These are phyloP conservation scores for Pogostemon cablin DNA, from an alignment of 257 asterid species.

Conservation along the genomic window DNA sequence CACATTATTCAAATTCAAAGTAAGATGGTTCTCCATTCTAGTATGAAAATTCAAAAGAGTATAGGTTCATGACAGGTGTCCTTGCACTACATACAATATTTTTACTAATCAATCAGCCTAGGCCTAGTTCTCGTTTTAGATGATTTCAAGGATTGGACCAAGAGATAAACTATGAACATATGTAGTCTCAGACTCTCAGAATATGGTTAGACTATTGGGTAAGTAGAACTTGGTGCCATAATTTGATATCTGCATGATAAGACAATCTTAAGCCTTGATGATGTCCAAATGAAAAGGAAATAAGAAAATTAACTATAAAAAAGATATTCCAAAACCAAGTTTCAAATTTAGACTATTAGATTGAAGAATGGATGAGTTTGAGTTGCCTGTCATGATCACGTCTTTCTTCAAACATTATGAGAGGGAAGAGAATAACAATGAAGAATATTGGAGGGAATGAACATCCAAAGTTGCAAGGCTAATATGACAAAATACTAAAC, in stretches of 20 bases:
- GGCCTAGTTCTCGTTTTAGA: no score
- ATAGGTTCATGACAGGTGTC: not conserved
- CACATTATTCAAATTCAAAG: not conserved
- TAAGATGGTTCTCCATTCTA: not conserved
- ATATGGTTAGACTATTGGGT: no score
- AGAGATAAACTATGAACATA: not conserved
- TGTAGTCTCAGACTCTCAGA: not conserved
- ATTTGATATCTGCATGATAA: not conserved
- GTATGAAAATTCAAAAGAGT: not conserved
- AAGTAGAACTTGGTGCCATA: not conserved
- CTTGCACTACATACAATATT: not conserved
- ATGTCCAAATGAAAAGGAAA: not conserved
- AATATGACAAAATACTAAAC: not conserved
- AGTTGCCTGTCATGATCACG: not conserved
- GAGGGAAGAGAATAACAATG: not conserved
- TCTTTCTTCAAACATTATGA: slow-evolving; percentile 14
- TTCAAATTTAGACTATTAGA: not conserved
- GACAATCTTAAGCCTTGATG: not conserved
- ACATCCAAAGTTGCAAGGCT: not conserved
- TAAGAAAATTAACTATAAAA: not conserved
- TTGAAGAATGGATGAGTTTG: not conserved
- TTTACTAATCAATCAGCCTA: no score
- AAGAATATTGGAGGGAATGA: not conserved
- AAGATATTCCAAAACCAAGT: not conserved
- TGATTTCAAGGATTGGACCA: not conserved